Evolutionary conservation across 768 basidiomycete species (phyloP), one percentile per base, ranked within the genome.

Genomic region (Termitomyces sp.): DNA sequence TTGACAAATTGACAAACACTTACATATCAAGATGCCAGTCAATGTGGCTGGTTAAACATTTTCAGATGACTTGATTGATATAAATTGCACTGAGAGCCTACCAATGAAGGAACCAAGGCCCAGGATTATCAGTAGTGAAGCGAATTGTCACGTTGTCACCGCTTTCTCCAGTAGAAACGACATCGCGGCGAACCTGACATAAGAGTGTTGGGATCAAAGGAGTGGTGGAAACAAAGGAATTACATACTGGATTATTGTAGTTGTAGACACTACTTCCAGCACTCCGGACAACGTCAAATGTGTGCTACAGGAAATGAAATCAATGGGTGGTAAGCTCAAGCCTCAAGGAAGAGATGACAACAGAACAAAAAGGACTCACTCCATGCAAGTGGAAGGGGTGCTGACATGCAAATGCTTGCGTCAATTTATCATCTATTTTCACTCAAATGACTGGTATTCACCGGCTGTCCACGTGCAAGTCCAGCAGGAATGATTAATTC

Each of bases 401-500:
- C 61, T 66, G 20, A 3, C 38, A 13, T 35, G 7, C 12, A 22
- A 16, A 18, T 32, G 5, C 6, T n/a, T 11, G 45, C 2, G 43
- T 45, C 15, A 52, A 13, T 23, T 11, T 74, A 13, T 43, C 20
- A 6, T 3, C 13, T 31, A 29, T 13, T 35, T 7, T 3, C 9
- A 31, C 33, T 11, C 20, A 11, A 18, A 11, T 16, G 16, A 18
- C 11, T n/a, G n/a, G 9, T 12, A 58, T 64, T 23, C 44, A 68
- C 64, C 45, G 65, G 76, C 62, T 53, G 70, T 23, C 67, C 70
- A n/a, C 44, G n/a, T n/a, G n/a, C 20, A 5, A 61, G 42, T 32
- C 66, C 67, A 48, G 71, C 72, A 7, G 73, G 67, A 38, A 80
- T 66, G 12, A 68, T 70, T 7, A 82, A 35, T 54, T 83, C 80